Evolutionary conservation across 2,329 filamentous ascomycete species (phyloP).

Genomic region (Tolypocladium nubicola): DNA sequence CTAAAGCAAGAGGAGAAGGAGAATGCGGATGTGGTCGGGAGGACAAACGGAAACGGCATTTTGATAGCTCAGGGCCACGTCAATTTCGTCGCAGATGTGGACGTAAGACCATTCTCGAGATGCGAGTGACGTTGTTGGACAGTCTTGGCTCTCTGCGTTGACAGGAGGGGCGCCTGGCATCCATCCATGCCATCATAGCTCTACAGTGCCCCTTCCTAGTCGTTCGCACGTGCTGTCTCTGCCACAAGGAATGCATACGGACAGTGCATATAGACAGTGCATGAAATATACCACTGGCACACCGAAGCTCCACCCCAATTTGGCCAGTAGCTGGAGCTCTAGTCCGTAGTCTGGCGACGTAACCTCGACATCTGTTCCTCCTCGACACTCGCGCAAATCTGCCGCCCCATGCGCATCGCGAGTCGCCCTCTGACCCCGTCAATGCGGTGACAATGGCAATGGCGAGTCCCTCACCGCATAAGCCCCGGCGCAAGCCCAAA

Average conservation of each 20-base stretch:
- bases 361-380: neutral
- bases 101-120: neutral
- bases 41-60: slow-evolving; percentile 84
- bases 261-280: neutral
- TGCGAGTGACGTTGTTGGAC: neutral
- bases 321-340: neutral
- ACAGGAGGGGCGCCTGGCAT: neutral
- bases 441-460: slow-evolving; percentile 27
- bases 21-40: slow-evolving; percentile 84
- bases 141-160: neutral
- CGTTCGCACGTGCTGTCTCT: neutral
- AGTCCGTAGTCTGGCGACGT: neutral
- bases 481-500: slow-evolving; percentile 47
- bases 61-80: slow-evolving; percentile 8
- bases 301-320: neutral
- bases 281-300: neutral
- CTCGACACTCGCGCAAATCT: neutral
- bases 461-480: slow-evolving; percentile 45
- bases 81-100: neutral
- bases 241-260: neutral
- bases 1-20: slow-evolving; percentile 68
- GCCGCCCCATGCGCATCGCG: neutral
- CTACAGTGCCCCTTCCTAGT: neutral
- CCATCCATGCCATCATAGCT: neutral
- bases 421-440: neutral